Percentiles rank a stretch among this genome's conserved stretches.
phyloP scores from a whole-genome alignment of 257 asterid genomes.

The Orobanche coerulescens region DNA sequence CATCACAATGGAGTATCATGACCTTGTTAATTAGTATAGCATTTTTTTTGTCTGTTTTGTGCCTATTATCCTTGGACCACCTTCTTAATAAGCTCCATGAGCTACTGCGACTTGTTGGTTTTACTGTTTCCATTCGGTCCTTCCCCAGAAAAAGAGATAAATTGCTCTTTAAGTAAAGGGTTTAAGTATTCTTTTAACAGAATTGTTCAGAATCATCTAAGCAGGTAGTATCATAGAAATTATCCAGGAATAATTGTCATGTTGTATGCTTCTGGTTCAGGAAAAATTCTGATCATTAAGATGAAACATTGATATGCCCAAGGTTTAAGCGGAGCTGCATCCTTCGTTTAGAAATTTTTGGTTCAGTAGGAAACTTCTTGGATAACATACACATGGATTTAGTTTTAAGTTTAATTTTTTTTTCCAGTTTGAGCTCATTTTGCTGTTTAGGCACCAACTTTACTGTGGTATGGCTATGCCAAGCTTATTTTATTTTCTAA shows the following conservation, averaged over 20 bases:
- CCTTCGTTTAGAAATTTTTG: neutral
- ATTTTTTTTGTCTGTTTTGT: neutral
- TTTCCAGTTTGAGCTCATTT: neutral
- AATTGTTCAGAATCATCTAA: no score
- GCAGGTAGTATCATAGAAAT: no score
- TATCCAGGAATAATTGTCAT: neutral
- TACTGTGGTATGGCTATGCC: neutral
- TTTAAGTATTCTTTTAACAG: neutral
- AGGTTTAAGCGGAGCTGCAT: neutral
- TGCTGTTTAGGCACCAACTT: slow-evolving; percentile 3
- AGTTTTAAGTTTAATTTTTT: neutral
- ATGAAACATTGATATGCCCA: neutral
- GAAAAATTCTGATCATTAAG: neutral
- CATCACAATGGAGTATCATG: neutral
- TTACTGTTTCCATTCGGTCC: neutral
- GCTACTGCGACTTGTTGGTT: slow-evolving; percentile 11
- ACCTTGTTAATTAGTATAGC: neutral
- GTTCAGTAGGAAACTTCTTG: slow-evolving; percentile 3
- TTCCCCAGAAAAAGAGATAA: neutral
- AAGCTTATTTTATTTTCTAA: slow-evolving; percentile 13
- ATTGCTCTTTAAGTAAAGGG: neutral
- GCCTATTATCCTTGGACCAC: neutral
- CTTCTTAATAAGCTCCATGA: neutral
- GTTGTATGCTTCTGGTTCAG: neutral
- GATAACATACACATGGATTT: neutral